Base-by-base conservation (phyloP, 805 yeast genomes). In the Saccharomycopsis fermentans region DNA sequence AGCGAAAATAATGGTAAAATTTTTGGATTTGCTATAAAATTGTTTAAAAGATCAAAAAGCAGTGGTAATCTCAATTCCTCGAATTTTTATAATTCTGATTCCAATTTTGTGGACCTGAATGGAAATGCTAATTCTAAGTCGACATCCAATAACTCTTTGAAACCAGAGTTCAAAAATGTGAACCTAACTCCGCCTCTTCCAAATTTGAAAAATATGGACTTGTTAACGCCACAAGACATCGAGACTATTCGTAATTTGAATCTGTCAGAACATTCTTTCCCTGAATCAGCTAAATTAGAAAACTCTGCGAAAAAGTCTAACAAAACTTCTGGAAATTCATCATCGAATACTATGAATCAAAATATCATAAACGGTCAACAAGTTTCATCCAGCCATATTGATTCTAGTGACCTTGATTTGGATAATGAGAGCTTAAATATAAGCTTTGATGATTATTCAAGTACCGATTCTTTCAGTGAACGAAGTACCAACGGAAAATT, bases 31-130 rank as follows among this genome's bases (percentile, higher is more conserved):
- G 63, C 63, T 16, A 17, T 61, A 35, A 61, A 61, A 35, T 52
- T 61, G n/a, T 61, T 61, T 52, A 61, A 61, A 40, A 61, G 59
- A 40, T 56, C 62, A 4, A 61, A 61, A 19, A 58, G 62, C 26
- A 55, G 56, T 19, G 43, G 50, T n/a, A 60, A 58, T 34, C 26
- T 56, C 14, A 32, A n/a, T 19, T 55, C 50, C 14, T 37, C 32
- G 17, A 2, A 34, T 34, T 34, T 32, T 2, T 24, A 50, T 27
- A 17, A 50, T 32, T 5, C 53, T 12, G 53, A 50, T 17, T 6
- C 36, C 3, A 27, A 5, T 14, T 29, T n/a, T 21, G 24, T 8
- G n/a, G 24, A 43, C 11, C 11, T 21, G n/a, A 43, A 43, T 43
- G 50, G 16, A 21, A 43, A 43, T 16, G 2, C 50, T 19, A 3